phyloP scores from a whole-genome alignment of 1,139 yeast species.

The Pichia inconspicua region DNA sequence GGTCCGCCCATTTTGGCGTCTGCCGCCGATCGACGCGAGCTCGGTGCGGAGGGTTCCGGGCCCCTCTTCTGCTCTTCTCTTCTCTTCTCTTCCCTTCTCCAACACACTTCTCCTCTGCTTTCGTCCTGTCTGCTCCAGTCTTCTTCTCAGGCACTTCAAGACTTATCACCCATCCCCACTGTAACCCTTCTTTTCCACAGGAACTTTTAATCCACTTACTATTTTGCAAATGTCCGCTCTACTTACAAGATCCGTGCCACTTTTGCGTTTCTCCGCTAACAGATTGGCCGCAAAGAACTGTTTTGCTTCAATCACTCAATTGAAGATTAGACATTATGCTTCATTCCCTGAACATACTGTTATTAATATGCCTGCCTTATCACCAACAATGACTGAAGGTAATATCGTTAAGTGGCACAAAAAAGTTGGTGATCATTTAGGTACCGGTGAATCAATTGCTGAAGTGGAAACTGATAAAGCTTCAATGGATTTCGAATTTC shows the following conservation, averaged over 20 bases:
- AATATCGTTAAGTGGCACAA: slow-evolving; percentile 84
- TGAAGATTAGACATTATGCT: slow-evolving; percentile 26
- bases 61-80: too few relatives aligned
- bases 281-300: slow-evolving; percentile 4
- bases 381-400: slow-evolving; percentile 98
- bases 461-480: slow-evolving; percentile 99
- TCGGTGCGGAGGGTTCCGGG: too few relatives aligned
- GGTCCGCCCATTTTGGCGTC: too few relatives aligned
- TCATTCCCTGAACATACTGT: slow-evolving; percentile 54
- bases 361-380: slow-evolving; percentile 84
- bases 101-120: too few relatives aligned
- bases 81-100: too few relatives aligned
- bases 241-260: slow-evolving; percentile 19
- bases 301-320: slow-evolving; percentile 7
- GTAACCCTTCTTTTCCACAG: not conserved
- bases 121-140: too few relatives aligned
- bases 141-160: too few relatives aligned
- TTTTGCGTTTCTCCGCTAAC: slow-evolving; percentile 20
- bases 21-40: too few relatives aligned
- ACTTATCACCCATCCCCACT: not conserved
- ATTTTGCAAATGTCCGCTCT: slow-evolving; percentile 1
- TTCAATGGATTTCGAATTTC: slow-evolving; percentile 97
- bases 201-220: too few relatives aligned
- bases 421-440: slow-evolving; percentile 75
- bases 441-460: slow-evolving; percentile 90